phyloP scores from a whole-genome alignment of 2,329 filamentous ascomycete genomes.

The Sporothrix humicola region DNA sequence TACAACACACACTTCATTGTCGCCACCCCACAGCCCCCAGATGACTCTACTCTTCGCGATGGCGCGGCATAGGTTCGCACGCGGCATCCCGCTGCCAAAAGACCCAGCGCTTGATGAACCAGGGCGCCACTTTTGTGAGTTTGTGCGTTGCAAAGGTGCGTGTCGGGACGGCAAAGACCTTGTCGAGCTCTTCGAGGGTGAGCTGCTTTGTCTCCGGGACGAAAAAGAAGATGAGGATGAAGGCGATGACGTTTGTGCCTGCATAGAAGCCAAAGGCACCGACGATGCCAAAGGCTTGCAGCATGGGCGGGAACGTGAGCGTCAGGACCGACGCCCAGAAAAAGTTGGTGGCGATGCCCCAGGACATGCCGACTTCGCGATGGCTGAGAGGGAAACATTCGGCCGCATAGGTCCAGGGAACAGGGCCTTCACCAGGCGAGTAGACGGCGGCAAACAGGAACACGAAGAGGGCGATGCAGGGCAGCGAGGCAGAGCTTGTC shows the following conservation, averaged over 20 bases:
- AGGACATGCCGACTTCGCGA: conserved; percentile 68
- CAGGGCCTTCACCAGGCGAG: conserved; percentile 62
- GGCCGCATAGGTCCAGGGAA: conserved; percentile 71
- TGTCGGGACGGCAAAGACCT: conserved; percentile 65
- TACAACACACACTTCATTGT: too few species aligned
- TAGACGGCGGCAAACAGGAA: conserved; percentile 44
- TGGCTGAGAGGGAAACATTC: conserved; percentile 75
- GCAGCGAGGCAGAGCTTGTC: conserved; percentile 47
- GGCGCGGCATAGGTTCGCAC: neutral
- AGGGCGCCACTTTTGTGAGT: conserved; percentile 42
- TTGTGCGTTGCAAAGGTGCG: conserved; percentile 39
- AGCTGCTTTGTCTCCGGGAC: conserved; percentile 66
- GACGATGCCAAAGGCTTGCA: conserved; percentile 43
- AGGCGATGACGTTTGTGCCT: conserved; percentile 61
- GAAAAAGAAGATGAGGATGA: conserved; percentile 62
- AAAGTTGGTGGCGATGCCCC: conserved; percentile 34
- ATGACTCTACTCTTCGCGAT: neutral
- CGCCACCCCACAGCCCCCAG: neutral
- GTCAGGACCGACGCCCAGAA: conserved; percentile 41
- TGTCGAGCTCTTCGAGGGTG: conserved; percentile 65
- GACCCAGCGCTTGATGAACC: conserved; percentile 34
- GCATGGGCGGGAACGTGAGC: conserved; percentile 49
- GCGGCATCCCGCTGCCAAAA: conserved; percentile 21
- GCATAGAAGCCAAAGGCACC: conserved; percentile 61
- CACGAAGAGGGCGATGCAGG: conserved; percentile 55